Conservation (phyloP, 2,329 filamentous ascomycete species). For the Fonsecaea nubica region DNA sequence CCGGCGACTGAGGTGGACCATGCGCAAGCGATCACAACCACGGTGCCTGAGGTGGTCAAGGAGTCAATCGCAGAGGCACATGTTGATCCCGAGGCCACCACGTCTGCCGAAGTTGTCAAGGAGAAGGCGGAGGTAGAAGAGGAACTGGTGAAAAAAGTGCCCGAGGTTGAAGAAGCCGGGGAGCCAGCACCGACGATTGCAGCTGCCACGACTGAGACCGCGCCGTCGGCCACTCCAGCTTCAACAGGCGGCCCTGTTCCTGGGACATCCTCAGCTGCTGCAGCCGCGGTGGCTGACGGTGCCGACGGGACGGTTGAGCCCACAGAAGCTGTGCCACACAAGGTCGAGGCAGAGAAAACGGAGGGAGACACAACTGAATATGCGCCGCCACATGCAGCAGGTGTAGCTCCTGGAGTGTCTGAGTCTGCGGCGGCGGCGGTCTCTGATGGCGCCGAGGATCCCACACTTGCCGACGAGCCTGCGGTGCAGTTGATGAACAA, state of each 20-base stretch:
- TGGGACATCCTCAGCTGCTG: constrained; percentile 29
- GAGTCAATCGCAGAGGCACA: constrained; percentile 59
- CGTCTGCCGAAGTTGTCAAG: constrained; percentile 69
- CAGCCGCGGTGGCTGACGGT: constrained; percentile 34
- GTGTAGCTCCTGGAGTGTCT: constrained; percentile 10
- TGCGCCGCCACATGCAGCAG: constrained; percentile 29
- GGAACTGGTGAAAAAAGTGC: constrained; percentile 68
- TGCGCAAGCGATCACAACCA: constrained; percentile 62
- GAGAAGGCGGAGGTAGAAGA: constrained; percentile 78
- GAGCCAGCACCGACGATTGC: constrained; percentile 50
- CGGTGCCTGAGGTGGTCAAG: constrained; percentile 54
- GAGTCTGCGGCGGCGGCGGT: constrained; percentile 30
- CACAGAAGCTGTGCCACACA: constrained; percentile 17
- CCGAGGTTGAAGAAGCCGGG: constrained; percentile 46
- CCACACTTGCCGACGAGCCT: constrained; percentile 38
- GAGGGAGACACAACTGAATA: constrained; percentile 38
- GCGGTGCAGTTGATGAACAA: constrained; percentile 38
- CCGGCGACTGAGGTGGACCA: constrained; percentile 57
- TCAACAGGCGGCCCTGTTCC: constrained; percentile 11
- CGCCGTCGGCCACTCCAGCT: constrained; percentile 41
- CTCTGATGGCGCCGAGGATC: constrained; percentile 38
- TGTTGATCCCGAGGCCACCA: constrained; percentile 72
- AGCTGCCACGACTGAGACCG: constrained; percentile 48
- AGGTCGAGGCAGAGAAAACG: constrained; percentile 30
- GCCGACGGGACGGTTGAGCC: constrained; percentile 23